phyloP scores from a whole-genome alignment of 495 filamentous ascomycete species.

The Penicillium paradoxum region DNA sequence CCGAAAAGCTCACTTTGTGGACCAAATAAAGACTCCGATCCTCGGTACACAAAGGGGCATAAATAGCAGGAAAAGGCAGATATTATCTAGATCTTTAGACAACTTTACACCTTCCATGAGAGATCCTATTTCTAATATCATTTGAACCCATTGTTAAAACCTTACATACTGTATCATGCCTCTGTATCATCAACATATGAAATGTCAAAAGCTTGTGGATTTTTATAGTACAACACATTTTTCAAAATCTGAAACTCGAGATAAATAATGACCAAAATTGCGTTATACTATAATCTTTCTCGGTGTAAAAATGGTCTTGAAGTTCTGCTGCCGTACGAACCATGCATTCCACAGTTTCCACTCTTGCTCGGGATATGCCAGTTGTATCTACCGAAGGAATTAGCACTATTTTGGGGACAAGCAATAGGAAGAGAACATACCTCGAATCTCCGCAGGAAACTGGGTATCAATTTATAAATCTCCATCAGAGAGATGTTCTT shows the following conservation, averaged over 20 bases:
- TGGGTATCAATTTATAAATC: constrained; percentile 30
- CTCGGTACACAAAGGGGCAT: too few relatives aligned
- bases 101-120: too few relatives aligned
- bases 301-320: background rate
- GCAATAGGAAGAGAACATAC: background rate
- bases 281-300: background rate
- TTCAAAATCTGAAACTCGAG: background rate
- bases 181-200: too few relatives aligned
- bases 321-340: background rate
- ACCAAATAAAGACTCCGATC: too few relatives aligned
- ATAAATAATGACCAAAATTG: background rate
- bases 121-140: too few relatives aligned
- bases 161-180: too few relatives aligned
- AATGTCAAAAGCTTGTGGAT: too few relatives aligned
- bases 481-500: constrained; percentile 31
- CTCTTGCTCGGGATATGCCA: background rate
- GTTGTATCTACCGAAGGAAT: background rate
- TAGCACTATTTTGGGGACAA: background rate
- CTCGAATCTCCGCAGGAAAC: constrained; percentile 23
- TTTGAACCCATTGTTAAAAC: too few relatives aligned
- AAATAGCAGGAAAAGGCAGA: too few relatives aligned
- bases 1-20: too few relatives aligned
- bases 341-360: constrained; percentile 1
- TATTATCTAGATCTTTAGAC: too few relatives aligned
- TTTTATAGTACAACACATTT: background rate